Conservation (phyloP, 78 protist genomes). For the Polysphondylium violaceum region DNA sequence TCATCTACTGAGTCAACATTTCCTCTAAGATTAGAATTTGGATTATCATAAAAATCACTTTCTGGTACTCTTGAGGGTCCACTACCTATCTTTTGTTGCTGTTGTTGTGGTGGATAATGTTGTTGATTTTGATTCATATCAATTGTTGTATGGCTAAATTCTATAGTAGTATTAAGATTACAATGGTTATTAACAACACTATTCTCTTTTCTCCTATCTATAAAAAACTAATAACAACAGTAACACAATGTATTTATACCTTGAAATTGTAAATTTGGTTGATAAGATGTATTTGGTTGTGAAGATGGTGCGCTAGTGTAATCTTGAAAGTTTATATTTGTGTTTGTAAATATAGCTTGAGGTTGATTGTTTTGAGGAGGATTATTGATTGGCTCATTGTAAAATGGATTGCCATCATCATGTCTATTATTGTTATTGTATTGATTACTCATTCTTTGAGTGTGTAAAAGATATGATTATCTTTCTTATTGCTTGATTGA, state of each 20-base stretch:
- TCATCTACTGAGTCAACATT: constrained; percentile 12
- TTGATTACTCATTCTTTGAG: constrained; percentile 10
- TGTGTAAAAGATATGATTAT: no score
- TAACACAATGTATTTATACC: background rate
- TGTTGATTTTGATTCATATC: constrained; percentile 45
- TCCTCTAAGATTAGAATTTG: background rate
- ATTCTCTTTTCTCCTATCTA: no score
- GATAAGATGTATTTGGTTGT: constrained; percentile 31
- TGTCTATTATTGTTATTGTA: constrained; percentile 21
- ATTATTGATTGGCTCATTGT: constrained; percentile 23
- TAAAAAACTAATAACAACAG: no score
- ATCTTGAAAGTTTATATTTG: constrained; percentile 68
- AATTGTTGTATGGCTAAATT: constrained; percentile 1
- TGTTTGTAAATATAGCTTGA: constrained; percentile 70
- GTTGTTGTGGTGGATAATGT: constrained; percentile 4
- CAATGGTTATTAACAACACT: background rate
- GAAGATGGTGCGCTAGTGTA: background rate
- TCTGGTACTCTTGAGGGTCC: constrained; percentile 21
- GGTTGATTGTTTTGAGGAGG: constrained; percentile 20
- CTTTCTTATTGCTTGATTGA: no score
- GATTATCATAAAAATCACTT: background rate
- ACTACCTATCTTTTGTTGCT: constrained; percentile 35
- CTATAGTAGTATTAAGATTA: background rate
- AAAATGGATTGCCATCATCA: constrained; percentile 75
- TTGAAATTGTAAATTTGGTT: constrained; percentile 77